These are phyloP conservation scores for Crithidia fasciculata DNA, from an alignment of 208 protist genomes.

Conservation along the genomic window DNA sequence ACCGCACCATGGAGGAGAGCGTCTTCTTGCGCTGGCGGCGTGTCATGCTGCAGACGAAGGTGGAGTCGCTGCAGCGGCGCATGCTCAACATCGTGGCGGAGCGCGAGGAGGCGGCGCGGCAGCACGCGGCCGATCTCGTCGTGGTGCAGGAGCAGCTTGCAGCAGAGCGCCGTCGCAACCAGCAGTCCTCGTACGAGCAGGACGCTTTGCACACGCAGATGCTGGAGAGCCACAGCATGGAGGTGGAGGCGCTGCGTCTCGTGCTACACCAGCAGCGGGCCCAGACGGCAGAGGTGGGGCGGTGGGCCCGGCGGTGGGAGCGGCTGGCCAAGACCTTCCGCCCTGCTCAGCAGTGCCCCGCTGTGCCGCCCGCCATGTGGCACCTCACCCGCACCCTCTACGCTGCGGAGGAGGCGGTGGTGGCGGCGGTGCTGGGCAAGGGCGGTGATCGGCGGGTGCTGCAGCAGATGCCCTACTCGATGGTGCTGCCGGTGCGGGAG, in stretches of 20 bases:
- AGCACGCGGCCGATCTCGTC: constrained; percentile 18
- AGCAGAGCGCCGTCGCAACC: constrained; percentile 15
- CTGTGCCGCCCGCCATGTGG: constrained; percentile 46
- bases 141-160: constrained; percentile 33
- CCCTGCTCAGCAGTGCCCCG: constrained; percentile 34
- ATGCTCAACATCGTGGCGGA: constrained; percentile 37
- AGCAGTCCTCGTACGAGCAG: constrained; percentile 30
- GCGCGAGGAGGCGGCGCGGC: constrained; percentile 3
- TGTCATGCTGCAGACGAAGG: constrained; percentile 44
- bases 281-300: constrained; percentile 30
- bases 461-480: constrained; percentile 27
- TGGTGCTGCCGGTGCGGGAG: constrained; percentile 26
- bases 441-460: constrained; percentile 10
- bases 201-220: constrained; percentile 70
- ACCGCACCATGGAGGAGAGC: constrained; percentile 48
- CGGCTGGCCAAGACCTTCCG: constrained; percentile 82
- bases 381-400: constrained; percentile 33
- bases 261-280: constrained; percentile 44
- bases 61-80: constrained; percentile 41
- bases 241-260: constrained; percentile 54
- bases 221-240: constrained; percentile 63
- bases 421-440: constrained; percentile 13
- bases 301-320: constrained; percentile 68
- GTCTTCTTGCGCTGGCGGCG: constrained; percentile 81
- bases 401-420: constrained; percentile 54